Evolutionary conservation across 2,329 filamentous ascomycete genomes (phyloP), one percentile per base, ranked within the genome.

Genomic region (Cadophora sp.): DNA sequence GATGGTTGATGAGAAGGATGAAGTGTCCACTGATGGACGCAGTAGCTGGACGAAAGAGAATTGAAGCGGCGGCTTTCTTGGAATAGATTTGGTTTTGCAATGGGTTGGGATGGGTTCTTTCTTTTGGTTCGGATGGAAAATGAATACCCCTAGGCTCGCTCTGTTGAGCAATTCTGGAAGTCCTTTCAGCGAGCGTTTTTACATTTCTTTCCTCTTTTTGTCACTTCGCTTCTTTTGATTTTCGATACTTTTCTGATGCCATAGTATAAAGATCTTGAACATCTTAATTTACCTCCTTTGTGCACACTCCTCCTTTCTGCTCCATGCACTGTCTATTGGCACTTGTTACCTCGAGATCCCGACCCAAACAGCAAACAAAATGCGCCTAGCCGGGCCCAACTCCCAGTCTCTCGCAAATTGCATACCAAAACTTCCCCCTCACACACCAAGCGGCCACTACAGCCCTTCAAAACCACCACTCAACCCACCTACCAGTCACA

Each of bases 1-100:
- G 34, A 26, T 59, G 56, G 62, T 61, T 65, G 34, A 68, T 64
- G 50, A 55, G 55, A 50, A 68, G 60, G 58, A 63, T 67, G 56
- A 59, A 19, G 31, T 26, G 1, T 59, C 56, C 16, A 24, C 19
- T 19, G 31, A 40, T 27, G 56, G 56, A 43, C 5, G 31, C 1
- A 26, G 22, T 24, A 59, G 56, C 9, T 59, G 56, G 31, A 34
- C 31, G 8, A 59, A 59, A 12, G 34, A 59, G 22, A 59, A 27
- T 24, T 59, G n/a, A 43, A 11, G 22, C 24, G 4, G 12, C 22
- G 8, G 9, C 5, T 4, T 24, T 43, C n/a, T 24, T 11, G 12
- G 56, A 12, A 19, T 26, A 43, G 8, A 40, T 4, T 40, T 22
- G n/a, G 3, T 43, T 6, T 34, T 56, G 16, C 12, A 27, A 16